These are phyloP conservation scores for Annulohypoxylon nitens DNA, from an alignment of 495 filamentous ascomycete genomes.

Conservation along the genomic window DNA sequence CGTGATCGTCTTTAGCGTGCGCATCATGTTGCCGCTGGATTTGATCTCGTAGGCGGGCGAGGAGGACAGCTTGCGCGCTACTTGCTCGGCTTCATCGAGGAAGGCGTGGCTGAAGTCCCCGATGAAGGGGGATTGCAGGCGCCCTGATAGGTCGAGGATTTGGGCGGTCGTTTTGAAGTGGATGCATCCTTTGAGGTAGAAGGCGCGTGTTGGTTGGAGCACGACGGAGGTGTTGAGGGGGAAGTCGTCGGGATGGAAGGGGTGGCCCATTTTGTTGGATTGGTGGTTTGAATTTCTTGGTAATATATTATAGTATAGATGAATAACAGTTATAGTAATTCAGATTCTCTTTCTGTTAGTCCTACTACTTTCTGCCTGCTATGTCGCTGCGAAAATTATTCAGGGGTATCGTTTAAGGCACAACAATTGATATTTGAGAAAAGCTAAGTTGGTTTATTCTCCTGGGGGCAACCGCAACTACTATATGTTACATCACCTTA, in stretches of 20 bases:
- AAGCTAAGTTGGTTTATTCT: background rate
- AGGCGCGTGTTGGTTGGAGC: conserved; percentile 37
- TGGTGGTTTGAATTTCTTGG: background rate
- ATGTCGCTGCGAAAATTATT: background rate
- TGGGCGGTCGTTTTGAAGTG: conserved; percentile 50
- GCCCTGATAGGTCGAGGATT: conserved; percentile 42
- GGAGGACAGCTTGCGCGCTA: conserved; percentile 16
- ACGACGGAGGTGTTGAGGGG: conserved; percentile 45
- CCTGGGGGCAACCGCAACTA: background rate
- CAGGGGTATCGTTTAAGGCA: background rate
- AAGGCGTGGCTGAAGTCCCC: conserved; percentile 50
- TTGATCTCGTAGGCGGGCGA: conserved; percentile 43
- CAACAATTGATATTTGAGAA: background rate
- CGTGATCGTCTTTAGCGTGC: conserved; percentile 48
- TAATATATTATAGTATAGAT: background rate
- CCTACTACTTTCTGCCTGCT: background rate
- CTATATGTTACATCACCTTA: conserved; percentile 14
- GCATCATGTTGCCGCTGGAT: conserved; percentile 52
- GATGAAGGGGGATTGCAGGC: conserved; percentile 26
- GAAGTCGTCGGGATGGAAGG: conserved; percentile 52
- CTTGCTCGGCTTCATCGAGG: conserved; percentile 42
- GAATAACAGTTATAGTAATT: background rate
- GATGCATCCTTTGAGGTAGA: conserved; percentile 49
- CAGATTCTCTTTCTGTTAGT: background rate
- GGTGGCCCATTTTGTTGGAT: conserved; percentile 44